Evolutionary conservation across 2,329 filamentous ascomycete genomes (phyloP), one percentile per base, ranked within the genome.

Genomic region (Colletotrichum sp.): DNA sequence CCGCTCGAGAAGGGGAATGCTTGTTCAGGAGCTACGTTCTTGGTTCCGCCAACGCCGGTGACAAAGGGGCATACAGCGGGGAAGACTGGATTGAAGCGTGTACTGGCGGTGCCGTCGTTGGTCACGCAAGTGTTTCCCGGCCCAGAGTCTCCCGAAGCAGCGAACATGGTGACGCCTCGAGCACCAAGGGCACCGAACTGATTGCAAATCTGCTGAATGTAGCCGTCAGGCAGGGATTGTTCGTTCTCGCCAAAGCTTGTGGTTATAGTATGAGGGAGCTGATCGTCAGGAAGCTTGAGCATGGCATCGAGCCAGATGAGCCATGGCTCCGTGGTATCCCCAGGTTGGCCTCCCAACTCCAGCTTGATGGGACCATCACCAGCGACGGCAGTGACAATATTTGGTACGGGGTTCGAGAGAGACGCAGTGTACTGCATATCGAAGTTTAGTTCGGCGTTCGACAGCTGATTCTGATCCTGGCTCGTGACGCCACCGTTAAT

Each of bases 171-270:
- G 25, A 94, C 90, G 36, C 93, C 93, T 13, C 93, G 90, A 2
- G 90, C 88, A 27, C 92, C 92, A 7, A 95, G 88, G 76, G 93
- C 91, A 36, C 88, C 88, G 83, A 94, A 94, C 25, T 91, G 89
- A 71, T 90, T 87, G 79, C 89, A 88, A 15, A 86, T 82, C 13
- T 84, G 83, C 15, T 79, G 86, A 9, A 91, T 89, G 80, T 94
- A 94, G 5, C 87, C 84, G 27, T 84, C 83, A 0, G 92, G 92
- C 0, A 94, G 86, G 5, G 88, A 89, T 81, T 93, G 92, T 80
- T 95, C 93, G 62, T 92, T 88, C 78, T 94, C 92, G 30, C 92
- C 93, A 80, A 95, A 95, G 0, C 93, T 94, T n/a, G 92, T 93
- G 55, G 89, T 90, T 56, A 95, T 87, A 22, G 94, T 90, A 5